Conservation (phyloP, 192 early-diverging fungal genomes). For the Coemansia sp. region DNA sequence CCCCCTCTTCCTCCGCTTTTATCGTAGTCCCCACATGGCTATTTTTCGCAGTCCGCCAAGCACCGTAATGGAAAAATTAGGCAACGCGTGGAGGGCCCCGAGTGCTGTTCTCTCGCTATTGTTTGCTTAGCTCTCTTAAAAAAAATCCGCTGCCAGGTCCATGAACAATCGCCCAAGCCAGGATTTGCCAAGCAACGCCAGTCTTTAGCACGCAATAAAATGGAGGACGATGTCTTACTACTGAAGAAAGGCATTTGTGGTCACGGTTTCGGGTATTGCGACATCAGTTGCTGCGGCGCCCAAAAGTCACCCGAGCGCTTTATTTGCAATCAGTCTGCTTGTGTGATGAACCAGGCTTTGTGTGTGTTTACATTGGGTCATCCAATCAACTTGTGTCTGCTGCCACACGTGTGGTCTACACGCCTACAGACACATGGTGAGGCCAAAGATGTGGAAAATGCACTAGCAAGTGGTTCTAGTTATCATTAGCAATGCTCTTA, state of each 20-base stretch:
- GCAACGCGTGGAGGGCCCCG: neutral
- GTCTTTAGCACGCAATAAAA: neutral
- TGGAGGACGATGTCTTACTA: neutral
- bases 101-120: neutral
- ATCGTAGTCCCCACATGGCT: constrained; percentile 4
- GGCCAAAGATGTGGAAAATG: neutral
- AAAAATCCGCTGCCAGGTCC: neutral
- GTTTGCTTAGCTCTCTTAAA: neutral
- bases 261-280: neutral
- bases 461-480: neutral
- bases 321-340: constrained; percentile 1
- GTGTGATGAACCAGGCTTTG: neutral
- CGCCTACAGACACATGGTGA: neutral
- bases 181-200: neutral
- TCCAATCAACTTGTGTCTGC: neutral
- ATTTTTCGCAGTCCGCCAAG: constrained; percentile 6
- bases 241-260: neutral
- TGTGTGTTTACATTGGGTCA: neutral
- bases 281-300: neutral
- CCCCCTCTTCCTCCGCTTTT: constrained; percentile 5
- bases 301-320: neutral
- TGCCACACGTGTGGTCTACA: neutral
- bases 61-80: constrained; percentile 5
- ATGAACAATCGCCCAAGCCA: constrained; percentile 1
- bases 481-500: neutral